A percentile compares a stretch with the other conserved stretches of the same genome.
Conservation (phyloP, 495 filamentous ascomycete species). For the Neurospora intermedia region DNA sequence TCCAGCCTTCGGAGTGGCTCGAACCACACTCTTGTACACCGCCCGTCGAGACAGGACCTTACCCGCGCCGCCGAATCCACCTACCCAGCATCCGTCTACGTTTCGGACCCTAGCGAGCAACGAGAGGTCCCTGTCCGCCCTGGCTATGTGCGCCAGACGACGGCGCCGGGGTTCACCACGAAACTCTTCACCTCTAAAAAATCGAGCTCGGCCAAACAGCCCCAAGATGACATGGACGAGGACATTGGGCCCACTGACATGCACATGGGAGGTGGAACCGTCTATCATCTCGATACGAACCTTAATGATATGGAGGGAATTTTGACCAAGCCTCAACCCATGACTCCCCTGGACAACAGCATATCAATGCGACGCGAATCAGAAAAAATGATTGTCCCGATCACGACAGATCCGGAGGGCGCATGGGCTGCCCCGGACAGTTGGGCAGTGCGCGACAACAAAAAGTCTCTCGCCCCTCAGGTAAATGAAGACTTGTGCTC, state of each 20-base stretch:
- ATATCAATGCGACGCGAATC: constrained; percentile 43
- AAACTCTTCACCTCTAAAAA: constrained; percentile 42
- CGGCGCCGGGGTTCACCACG: constrained; percentile 39
- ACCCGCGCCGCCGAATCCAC: constrained; percentile 31
- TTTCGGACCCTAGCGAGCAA: constrained; percentile 23
- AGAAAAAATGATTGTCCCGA: constrained; percentile 28
- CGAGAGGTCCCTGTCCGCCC: constrained; percentile 27
- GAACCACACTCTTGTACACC: constrained; percentile 18
- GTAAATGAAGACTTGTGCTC: constrained; percentile 44
- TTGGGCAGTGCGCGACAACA: constrained; percentile 71
- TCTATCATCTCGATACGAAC: constrained; percentile 72
- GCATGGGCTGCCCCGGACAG: constrained; percentile 87
- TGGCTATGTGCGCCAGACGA: constrained; percentile 38
- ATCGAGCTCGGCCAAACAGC: constrained; percentile 23
- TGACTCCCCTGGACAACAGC: constrained; percentile 50
- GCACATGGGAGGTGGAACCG: constrained; percentile 29
- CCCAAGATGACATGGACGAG: constrained; percentile 38
- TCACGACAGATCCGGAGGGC: constrained; percentile 22
- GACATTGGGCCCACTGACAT: constrained; percentile 33
- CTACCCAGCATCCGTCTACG: constrained; percentile 34
- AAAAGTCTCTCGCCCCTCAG: constrained; percentile 33
- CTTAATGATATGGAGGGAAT: constrained; percentile 78
- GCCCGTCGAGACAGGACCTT: constrained; percentile 40
- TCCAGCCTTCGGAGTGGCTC: constrained; percentile 39
- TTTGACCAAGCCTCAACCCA: constrained; percentile 49